Evolutionary conservation across 768 basidiomycete species (phyloP), one percentile per base, ranked within the genome.

Genomic region (Gloeophyllum trabeum): DNA sequence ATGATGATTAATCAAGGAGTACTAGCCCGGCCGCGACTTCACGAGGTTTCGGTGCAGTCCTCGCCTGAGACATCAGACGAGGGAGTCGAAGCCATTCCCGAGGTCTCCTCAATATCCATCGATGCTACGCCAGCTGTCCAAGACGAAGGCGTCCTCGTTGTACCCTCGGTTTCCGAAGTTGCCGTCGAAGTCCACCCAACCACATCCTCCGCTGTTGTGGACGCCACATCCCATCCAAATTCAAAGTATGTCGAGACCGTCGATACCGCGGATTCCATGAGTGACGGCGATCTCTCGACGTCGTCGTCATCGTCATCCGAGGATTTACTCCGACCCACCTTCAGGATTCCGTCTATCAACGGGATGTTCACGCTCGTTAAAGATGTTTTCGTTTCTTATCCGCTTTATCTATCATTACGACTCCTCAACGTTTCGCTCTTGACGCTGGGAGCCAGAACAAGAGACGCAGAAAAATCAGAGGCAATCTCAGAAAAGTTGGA

Each of bases 81-180:
- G 25, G 62, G 54, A 43, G 59, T 71, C 34, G 62, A 70, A 46
- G 67, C 59, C 30, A 57, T 52, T 24, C 68, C 71, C 3, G 52
- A 60, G 40, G 50, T 56, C 4, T 51, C 50, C 16, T 68, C 67
- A 21, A 61, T 63, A 18, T 68, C 63, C 21, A 61, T 79, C 42
- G 76, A 78, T 46, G 78, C 79, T 4, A 64, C 62, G 14, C 79
- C 78, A 3, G 54, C 54, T 20, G 62, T 65, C 20, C 56, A 61
- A 12, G 71, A 71, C 25, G 61, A 54, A 14, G 65, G 54, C n/a
- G 63, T 78, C 25, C 68, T 73, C 28, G 71, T 72, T 26, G 62
- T 61, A 7, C 61, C 62, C 1, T 46, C 55, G 26, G 44, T 60
- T 18, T 39, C 41, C 26, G 65, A 71, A 25, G 51, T 54, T 40